Percentiles rank a stretch among this genome's conserved stretches.
Conservation (phyloP, 768 basidiomycete genomes). For the Baorangia bicolor region DNA sequence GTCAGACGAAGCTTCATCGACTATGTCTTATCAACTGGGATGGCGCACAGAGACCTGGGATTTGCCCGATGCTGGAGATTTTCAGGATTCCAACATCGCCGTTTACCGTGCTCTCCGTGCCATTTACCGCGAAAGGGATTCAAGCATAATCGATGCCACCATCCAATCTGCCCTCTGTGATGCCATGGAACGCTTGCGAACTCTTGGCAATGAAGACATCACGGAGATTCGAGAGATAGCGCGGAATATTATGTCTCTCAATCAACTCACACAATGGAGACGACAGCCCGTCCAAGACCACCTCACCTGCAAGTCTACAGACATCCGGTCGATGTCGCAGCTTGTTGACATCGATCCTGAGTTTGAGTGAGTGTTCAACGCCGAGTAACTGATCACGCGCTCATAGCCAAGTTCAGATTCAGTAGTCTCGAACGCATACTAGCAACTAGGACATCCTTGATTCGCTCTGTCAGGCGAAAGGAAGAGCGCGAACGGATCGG, state of each 20-base stretch:
- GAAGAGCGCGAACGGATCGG: constrained; percentile 80
- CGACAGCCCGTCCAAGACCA: constrained; percentile 24
- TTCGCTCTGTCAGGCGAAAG: constrained; percentile 65
- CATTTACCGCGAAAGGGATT: constrained; percentile 75
- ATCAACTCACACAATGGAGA: constrained; percentile 73
- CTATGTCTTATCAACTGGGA: constrained; percentile 74
- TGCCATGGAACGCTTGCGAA: constrained; percentile 65
- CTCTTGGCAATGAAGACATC: constrained; percentile 76
- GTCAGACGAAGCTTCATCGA: constrained; percentile 34
- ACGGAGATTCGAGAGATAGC: constrained; percentile 67
- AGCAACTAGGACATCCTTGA: constrained; percentile 78
- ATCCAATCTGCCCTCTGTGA: constrained; percentile 51
- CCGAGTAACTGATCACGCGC: neutral
- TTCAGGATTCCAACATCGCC: constrained; percentile 49
- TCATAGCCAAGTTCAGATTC: constrained; percentile 53
- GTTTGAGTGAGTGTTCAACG: constrained; percentile 59
- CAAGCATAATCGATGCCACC: constrained; percentile 43
- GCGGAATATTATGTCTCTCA: constrained; percentile 76
- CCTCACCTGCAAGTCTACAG: constrained; percentile 35
- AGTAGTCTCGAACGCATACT: constrained; percentile 70
- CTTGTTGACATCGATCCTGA: constrained; percentile 49
- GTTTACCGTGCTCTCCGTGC: constrained; percentile 81
- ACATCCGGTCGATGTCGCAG: constrained; percentile 38
- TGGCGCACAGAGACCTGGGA: constrained; percentile 98
- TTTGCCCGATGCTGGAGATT: constrained; percentile 60